These are phyloP conservation scores for Hylodesmum podocarpum DNA, from an alignment of 306 rosid genomes.

Conservation along the genomic window DNA sequence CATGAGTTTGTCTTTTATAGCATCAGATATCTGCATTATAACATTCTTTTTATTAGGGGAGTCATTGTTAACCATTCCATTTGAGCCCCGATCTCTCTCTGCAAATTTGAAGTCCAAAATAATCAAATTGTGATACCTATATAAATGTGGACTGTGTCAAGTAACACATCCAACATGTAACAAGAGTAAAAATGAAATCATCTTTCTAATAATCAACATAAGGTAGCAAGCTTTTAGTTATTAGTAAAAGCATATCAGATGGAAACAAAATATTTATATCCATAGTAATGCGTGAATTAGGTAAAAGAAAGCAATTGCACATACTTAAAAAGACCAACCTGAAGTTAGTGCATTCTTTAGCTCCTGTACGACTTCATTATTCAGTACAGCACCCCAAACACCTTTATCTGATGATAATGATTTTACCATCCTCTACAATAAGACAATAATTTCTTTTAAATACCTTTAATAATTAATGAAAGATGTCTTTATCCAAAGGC, in stretches of 20 bases:
- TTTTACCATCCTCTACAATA: background rate
- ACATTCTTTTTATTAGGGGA: background rate
- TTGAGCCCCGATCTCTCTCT: background rate
- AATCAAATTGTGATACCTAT: background rate
- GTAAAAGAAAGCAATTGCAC: background rate
- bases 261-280: background rate
- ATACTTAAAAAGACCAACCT: background rate
- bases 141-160: background rate
- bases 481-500: no score
- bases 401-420: background rate
- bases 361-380: background rate
- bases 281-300: background rate
- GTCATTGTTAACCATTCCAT: background rate
- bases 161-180: background rate
- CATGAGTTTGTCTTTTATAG: constrained; percentile 41
- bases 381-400: background rate
- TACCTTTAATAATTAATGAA: background rate
- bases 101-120: background rate
- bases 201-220: background rate
- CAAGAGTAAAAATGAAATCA: background rate
- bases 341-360: background rate
- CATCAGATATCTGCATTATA: constrained; percentile 39
- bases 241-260: no score
- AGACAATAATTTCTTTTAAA: background rate
- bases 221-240: background rate